phyloP scores from a whole-genome alignment of 805 yeast species.

The Hanseniaspora pseudoguilliermondii region DNA sequence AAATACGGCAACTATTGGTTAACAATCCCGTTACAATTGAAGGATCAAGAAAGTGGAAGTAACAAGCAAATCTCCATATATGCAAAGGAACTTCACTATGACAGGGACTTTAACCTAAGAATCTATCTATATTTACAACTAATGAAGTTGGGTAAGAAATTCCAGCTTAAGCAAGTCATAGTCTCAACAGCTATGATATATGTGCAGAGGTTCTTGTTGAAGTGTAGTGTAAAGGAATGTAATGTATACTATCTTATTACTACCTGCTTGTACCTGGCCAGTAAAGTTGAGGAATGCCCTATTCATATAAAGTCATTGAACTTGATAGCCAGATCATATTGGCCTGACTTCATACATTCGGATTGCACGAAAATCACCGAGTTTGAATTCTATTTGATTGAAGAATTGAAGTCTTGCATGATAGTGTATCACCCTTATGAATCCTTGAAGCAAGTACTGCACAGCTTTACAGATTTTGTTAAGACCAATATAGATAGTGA shows the following conservation, averaged over 20 bases:
- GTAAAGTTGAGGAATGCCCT: conserved; percentile 92
- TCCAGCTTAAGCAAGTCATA: conserved; percentile 69
- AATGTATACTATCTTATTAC: conserved; percentile 72
- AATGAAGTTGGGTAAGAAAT: conserved; percentile 63
- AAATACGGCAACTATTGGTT: conserved; percentile 10
- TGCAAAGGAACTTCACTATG: conserved; percentile 31
- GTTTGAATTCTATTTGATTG: conserved; percentile 85
- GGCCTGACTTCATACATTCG: conserved; percentile 92
- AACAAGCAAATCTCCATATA: conserved; percentile 32
- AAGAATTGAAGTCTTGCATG: conserved; percentile 64
- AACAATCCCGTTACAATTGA: conserved; percentile 6
- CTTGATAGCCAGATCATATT: conserved; percentile 70
- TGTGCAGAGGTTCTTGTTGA: conserved; percentile 59
- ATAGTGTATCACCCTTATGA: conserved; percentile 68
- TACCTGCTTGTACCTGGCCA: conserved; percentile 75
- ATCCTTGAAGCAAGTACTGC: conserved; percentile 45
- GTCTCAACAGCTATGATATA: conserved; percentile 83
- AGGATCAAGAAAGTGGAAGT: conserved; percentile 14
- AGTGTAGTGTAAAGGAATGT: conserved; percentile 64
- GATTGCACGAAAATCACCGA: conserved; percentile 88
- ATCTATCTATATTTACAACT: conserved; percentile 69
- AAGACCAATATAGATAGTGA: background rate
- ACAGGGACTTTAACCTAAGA: conserved; percentile 47
- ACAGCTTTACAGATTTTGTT: conserved; percentile 21
- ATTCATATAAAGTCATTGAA: conserved; percentile 78